Conservation (phyloP, 2,329 filamentous ascomycete species). For the Alternaria brassicae region DNA sequence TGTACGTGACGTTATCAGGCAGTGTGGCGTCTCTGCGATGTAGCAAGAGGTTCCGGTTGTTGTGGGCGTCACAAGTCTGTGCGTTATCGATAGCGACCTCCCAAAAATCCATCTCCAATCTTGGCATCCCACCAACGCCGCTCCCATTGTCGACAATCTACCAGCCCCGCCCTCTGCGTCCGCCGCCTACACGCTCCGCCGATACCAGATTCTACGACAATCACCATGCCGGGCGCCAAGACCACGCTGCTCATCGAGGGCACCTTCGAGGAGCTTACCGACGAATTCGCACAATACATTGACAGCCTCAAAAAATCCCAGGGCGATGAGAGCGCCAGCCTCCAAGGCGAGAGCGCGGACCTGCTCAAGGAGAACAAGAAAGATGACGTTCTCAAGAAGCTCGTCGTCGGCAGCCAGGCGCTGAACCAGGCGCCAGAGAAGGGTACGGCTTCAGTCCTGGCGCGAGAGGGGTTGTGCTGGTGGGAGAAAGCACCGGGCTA, state of each 20-base stretch:
- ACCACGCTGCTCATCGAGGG: slow-evolving; percentile 82
- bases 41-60: background rate
- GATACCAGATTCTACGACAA: slow-evolving; percentile 31
- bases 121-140: slow-evolving; percentile 42
- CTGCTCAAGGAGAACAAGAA: slow-evolving; percentile 72
- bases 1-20: no score
- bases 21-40: background rate
- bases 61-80: slow-evolving; percentile 1
- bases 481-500: slow-evolving; percentile 25
- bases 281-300: slow-evolving; percentile 94
- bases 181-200: slow-evolving; percentile 25
- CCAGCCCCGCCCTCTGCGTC: slow-evolving; percentile 29
- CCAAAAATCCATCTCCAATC: slow-evolving; percentile 36
- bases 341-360: slow-evolving; percentile 71
- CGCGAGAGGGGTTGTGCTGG: slow-evolving; percentile 10
- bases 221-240: slow-evolving; percentile 65
- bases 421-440: slow-evolving; percentile 91
- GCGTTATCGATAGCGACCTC: slow-evolving; percentile 28
- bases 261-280: slow-evolving; percentile 87
- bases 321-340: slow-evolving; percentile 59
- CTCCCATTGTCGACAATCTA: slow-evolving; percentile 33
- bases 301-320: slow-evolving; percentile 75
- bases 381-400: slow-evolving; percentile 86
- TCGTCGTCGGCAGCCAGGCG: slow-evolving; percentile 78
- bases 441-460: slow-evolving; percentile 54